Percentiles rank a stretch among this genome's conserved stretches.
Conservation (phyloP, 192 early-diverging fungal species). For the Linnemannia hyalina region DNA sequence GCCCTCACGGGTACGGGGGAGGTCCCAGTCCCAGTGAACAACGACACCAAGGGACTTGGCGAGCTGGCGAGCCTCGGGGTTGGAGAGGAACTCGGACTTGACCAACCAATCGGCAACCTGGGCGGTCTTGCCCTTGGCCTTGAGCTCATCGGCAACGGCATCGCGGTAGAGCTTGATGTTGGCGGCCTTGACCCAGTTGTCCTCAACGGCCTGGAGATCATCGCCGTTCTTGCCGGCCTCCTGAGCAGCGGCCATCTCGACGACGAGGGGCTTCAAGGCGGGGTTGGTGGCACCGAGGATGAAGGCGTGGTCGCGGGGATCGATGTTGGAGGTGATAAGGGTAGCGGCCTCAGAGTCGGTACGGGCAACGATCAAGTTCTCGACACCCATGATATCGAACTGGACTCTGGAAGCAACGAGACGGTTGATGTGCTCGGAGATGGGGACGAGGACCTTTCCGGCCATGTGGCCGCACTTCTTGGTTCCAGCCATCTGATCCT, state of each 20-base stretch:
- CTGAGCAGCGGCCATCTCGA: slow-evolving; percentile 88
- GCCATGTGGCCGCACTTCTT: slow-evolving; percentile 99
- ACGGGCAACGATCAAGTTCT: slow-evolving; percentile 93
- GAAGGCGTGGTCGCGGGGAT: slow-evolving; percentile 95
- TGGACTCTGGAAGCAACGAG: slow-evolving; percentile 95
- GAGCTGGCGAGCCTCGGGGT: slow-evolving; percentile 85
- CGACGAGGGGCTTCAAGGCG: slow-evolving; percentile 74
- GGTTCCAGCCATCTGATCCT: slow-evolving; percentile 95
- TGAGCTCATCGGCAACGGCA: slow-evolving; percentile 84
- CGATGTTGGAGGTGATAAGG: slow-evolving; percentile 96
- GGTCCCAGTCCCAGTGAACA: slow-evolving; percentile 90
- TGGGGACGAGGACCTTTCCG: slow-evolving; percentile 98
- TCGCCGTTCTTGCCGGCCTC: slow-evolving; percentile 75
- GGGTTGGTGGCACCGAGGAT: slow-evolving; percentile 95
- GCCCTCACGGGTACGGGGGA: slow-evolving; percentile 92
- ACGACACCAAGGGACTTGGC: slow-evolving; percentile 82
- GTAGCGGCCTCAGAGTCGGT: slow-evolving; percentile 98
- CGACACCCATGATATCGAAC: slow-evolving; percentile 98
- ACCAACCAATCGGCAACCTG: slow-evolving; percentile 65
- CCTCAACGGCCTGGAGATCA: slow-evolving; percentile 86
- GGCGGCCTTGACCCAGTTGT: slow-evolving; percentile 85
- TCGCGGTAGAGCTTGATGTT: slow-evolving; percentile 85
- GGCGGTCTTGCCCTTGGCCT: slow-evolving; percentile 70
- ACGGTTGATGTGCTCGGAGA: slow-evolving; percentile 97
- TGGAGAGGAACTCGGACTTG: slow-evolving; percentile 73